Evolutionary conservation across 1,284 basidiomycete species (phyloP).

Genomic region (Papiliotrema laurentii): DNA sequence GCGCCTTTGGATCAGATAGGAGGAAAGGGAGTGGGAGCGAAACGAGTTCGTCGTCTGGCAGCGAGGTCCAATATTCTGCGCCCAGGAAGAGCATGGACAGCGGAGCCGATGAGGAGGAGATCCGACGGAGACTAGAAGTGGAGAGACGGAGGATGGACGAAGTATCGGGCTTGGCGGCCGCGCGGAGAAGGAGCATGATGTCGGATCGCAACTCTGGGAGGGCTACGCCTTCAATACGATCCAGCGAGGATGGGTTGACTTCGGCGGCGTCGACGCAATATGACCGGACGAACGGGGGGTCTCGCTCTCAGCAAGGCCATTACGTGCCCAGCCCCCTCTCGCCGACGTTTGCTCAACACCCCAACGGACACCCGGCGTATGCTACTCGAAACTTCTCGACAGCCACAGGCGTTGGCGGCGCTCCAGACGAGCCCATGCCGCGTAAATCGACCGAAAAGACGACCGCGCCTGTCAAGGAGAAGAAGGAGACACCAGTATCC

Average conservation of each 20-base stretch:
- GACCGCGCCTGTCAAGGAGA: background rate
- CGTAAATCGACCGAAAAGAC: conserved; percentile 7
- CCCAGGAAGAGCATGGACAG: conserved; percentile 10
- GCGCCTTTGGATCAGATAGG: conserved; percentile 40
- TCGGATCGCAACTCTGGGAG: conserved; percentile 32
- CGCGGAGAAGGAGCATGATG: conserved; percentile 34
- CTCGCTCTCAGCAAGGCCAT: conserved; percentile 19
- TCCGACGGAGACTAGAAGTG: conserved; percentile 29
- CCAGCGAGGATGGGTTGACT: conserved; percentile 19
- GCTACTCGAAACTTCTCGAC: background rate
- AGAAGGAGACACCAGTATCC: conserved; percentile 3
- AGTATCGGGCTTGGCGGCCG: conserved; percentile 36
- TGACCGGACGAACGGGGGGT: conserved; percentile 6
- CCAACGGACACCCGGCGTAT: background rate
- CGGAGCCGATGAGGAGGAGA: conserved; percentile 31
- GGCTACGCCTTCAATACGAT: conserved; percentile 29
- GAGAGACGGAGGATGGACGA: conserved; percentile 40
- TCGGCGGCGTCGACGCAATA: conserved; percentile 9
- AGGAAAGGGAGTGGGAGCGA: conserved; percentile 20
- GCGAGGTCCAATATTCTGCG: conserved; percentile 7
- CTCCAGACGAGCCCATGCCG: conserved; percentile 6
- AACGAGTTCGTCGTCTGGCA: conserved; percentile 11
- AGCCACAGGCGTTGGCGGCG: background rate
- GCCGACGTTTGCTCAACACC: conserved; percentile 21
- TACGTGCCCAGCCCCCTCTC: conserved; percentile 36